Base-by-base conservation (phyloP, 1,139 yeast genomes). In the Candida gigantensis region DNA sequence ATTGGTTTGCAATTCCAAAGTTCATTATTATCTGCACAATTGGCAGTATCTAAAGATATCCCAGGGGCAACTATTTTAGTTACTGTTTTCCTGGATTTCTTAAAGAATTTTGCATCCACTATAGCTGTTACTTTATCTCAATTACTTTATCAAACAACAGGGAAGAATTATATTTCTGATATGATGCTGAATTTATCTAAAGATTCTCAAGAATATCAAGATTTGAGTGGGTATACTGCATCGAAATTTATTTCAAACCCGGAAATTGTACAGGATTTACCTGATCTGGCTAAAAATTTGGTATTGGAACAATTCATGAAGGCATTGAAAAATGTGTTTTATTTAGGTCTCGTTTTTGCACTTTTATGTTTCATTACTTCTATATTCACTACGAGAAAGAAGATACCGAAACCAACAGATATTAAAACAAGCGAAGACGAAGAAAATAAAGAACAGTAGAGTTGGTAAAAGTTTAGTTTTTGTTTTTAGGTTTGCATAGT, bases 1-100 rank as follows among this genome's bases (percentile, higher is more conserved):
- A 58, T 73, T 34, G 88, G 89, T 1, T 47, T 72, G 15, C 62
- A 66, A 35, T 64, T 79, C 47, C 89, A 81, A 53, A 60, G 78
- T 23, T 57, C 76, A 1, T 48, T 77, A 30, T 52, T 82, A 15
- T 60, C 79, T 11, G 68, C 74, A 6, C 88, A 82, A 51, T 51
- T 81, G 23, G 59, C 65, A 28, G 78, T 83, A 1, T 84, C 85
- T 2, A 67, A 65, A 19, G 50, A 62, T 20, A 49, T 65, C 8
- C 66, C 68, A 3, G 84, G 84, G 4, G 67, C 78, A 0, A 60
- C 74, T 31, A 72, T 79, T 35, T 49, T 75, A 43, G 67, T 74
- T 2, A 77, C 81, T 1, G 56, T 79, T 1, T 63, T 74, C 41
- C 45, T 72, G 34, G 73, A 72, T 44, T 75, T 78, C 46, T 48